These are phyloP conservation scores for Malassezia japonica DNA, from an alignment of 1,284 basidiomycete species.

Conservation along the genomic window DNA sequence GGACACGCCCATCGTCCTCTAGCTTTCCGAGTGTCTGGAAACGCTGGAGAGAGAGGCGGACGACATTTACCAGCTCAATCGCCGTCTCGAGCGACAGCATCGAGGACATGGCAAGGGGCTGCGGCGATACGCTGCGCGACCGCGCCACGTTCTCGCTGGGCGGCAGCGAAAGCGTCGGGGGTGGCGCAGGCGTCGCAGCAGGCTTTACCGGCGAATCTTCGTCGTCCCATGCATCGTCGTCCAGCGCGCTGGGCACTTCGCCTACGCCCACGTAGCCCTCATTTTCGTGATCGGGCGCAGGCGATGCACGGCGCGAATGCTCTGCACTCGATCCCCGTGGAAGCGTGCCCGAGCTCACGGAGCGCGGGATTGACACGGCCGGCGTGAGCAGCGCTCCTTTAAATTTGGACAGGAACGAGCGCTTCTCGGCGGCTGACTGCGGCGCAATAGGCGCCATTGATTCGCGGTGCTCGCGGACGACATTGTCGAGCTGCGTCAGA, in stretches of 20 bases:
- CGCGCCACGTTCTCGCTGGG: neutral
- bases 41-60: constrained; percentile 79
- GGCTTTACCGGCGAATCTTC: neutral
- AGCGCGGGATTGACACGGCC: constrained; percentile 70
- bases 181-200: neutral
- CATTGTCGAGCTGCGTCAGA: neutral
- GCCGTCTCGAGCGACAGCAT: constrained; percentile 83
- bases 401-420: constrained; percentile 83
- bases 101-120: constrained; percentile 61
- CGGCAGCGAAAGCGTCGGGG: neutral
- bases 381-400: constrained; percentile 78
- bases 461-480: neutral
- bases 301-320: constrained; percentile 32
- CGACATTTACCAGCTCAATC: constrained; percentile 80
- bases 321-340: constrained; percentile 20
- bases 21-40: constrained; percentile 69
- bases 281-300: too few relatives aligned
- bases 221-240: neutral
- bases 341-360: constrained; percentile 55
- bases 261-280: constrained; percentile 5
- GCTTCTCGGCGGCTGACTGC: constrained; percentile 72
- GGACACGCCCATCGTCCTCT: constrained; percentile 63
- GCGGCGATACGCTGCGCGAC: constrained; percentile 3
- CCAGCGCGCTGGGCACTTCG: neutral
- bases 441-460: neutral